Evolutionary conservation across 495 filamentous ascomycete species (phyloP), one percentile per base, ranked within the genome.

Genomic region (Penicillium desertorum): DNA sequence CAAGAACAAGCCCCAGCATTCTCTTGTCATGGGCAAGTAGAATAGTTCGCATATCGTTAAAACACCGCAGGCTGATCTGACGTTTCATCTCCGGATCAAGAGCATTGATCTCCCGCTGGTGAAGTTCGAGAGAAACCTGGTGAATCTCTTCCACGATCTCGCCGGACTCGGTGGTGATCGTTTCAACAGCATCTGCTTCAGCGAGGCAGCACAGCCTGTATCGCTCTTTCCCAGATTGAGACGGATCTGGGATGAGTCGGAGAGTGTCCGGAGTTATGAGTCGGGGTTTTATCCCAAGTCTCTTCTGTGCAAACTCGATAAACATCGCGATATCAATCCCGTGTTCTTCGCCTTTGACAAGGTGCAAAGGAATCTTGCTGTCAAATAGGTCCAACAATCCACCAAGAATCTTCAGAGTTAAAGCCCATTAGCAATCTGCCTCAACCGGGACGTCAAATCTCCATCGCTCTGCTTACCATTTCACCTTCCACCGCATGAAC

Each of bases 121-220:
- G 71, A 2, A 80, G 61, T 55, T 78, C 75, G 7, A 79, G 64
- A 3, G 63, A 62, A 36, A 80, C 47, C 42, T 80, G 77, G 43
- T 37, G 60, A 22, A 80, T 60, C 46, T 71, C 66, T 56, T 76
- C 74, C 0, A 74, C 9, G 1, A 34, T 7, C 36, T 76, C 72
- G 1, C 66, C 66, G 8, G 29, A 30, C 4, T 62, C 54, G 7
- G 30, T 55, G 0, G 5, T 14, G 1, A 52, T 10, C 0, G 56
- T 51, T 23, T 49, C 25, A 25, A 12, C 47, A 17, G 11, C 10
- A 42, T 49, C 34, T 4, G 11, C 3, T 5, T 23, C 19, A 5
- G 52, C 59, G 1, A 73, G 46, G 36, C 63, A 69, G 51, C 47
- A 74, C 12, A 73, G 54, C 41, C 59, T 70, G 52, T 62, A 64